Percentiles rank a stretch among this genome's conserved stretches.
Conservation (phyloP, 495 filamentous ascomycete genomes). For the Penicillium ochrochloron region DNA sequence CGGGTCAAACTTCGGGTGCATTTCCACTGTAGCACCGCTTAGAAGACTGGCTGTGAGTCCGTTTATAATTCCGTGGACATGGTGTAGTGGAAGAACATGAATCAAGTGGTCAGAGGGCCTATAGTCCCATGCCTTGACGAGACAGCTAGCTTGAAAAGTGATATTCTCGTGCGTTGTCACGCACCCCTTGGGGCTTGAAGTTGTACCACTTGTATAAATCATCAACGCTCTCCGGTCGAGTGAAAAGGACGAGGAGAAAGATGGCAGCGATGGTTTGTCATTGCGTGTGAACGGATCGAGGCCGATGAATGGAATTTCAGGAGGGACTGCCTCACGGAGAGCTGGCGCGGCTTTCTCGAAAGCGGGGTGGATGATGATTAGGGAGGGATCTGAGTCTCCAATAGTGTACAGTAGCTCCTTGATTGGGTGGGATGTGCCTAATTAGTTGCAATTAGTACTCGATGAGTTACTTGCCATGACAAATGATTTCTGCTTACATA, state of each 20-base stretch:
- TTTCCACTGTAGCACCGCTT: conserved; percentile 47
- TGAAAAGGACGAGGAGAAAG: conserved; percentile 34
- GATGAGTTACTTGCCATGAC: neutral
- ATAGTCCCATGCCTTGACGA: conserved; percentile 46
- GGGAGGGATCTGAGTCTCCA: conserved; percentile 47
- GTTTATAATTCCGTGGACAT: conserved; percentile 52
- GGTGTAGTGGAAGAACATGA: conserved; percentile 51
- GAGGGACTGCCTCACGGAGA: conserved; percentile 36
- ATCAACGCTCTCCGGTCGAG: conserved; percentile 46
- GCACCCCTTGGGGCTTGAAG: conserved; percentile 49
- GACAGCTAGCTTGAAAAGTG: conserved; percentile 46
- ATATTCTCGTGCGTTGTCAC: conserved; percentile 52
- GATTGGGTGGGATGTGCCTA: conserved; percentile 53
- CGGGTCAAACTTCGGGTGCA: conserved; percentile 52
- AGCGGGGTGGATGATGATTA: conserved; percentile 46
- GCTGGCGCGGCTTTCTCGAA: conserved; percentile 42
- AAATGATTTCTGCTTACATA: conserved; percentile 32
- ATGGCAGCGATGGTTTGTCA: conserved; percentile 32
- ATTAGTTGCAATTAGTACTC: conserved; percentile 7
- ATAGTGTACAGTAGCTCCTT: conserved; percentile 50
- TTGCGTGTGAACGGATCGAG: conserved; percentile 38
- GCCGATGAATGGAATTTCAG: conserved; percentile 38
- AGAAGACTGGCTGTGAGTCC: conserved; percentile 45
- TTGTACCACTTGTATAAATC: conserved; percentile 54
- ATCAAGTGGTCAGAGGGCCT: conserved; percentile 43